These are phyloP conservation scores for Cryomyces minteri DNA, from an alignment of 495 filamentous ascomycete genomes.

Conservation along the genomic window DNA sequence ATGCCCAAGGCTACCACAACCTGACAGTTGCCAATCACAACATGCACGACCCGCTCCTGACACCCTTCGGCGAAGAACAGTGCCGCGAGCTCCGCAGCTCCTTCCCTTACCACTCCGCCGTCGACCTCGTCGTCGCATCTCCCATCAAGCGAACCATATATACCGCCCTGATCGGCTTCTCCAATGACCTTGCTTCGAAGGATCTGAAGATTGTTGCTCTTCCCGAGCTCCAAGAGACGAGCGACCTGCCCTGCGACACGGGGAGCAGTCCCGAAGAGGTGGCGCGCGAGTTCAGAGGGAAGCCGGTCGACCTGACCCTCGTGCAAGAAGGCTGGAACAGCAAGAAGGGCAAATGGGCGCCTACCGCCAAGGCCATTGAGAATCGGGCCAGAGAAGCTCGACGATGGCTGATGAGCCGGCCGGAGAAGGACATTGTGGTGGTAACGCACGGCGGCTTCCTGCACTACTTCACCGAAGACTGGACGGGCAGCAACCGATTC, in stretches of 20 bases:
- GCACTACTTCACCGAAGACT: constrained; percentile 74
- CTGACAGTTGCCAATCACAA: constrained; percentile 49
- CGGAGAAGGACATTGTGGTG: constrained; percentile 44
- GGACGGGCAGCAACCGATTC: constrained; percentile 39
- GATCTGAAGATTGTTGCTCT: constrained; percentile 44
- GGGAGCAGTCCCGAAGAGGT: constrained; percentile 39
- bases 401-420: constrained; percentile 41
- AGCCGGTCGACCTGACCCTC: constrained; percentile 41
- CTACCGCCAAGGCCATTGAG: constrained; percentile 36
- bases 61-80: constrained; percentile 56
- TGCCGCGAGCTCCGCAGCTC: constrained; percentile 38
- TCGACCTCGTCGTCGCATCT: constrained; percentile 62
- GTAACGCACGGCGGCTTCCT: constrained; percentile 56
- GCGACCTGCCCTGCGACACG: constrained; percentile 59
- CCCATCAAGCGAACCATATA: constrained; percentile 72
- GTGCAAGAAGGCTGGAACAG: constrained; percentile 50
- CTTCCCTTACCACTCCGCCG: constrained; percentile 45
- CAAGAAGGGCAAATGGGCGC: constrained; percentile 44
- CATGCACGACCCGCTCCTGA: constrained; percentile 62
- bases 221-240: constrained; percentile 69
- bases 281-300: constrained; percentile 35
- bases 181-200: constrained; percentile 28
- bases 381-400: constrained; percentile 46
- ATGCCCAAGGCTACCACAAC: constrained; percentile 65
- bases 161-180: constrained; percentile 59